Percentiles rank a stretch among this genome's conserved stretches.
Evolutionary conservation across 129 eudicot species (phyloP).

Genomic region (Erigeron canadensis): DNA sequence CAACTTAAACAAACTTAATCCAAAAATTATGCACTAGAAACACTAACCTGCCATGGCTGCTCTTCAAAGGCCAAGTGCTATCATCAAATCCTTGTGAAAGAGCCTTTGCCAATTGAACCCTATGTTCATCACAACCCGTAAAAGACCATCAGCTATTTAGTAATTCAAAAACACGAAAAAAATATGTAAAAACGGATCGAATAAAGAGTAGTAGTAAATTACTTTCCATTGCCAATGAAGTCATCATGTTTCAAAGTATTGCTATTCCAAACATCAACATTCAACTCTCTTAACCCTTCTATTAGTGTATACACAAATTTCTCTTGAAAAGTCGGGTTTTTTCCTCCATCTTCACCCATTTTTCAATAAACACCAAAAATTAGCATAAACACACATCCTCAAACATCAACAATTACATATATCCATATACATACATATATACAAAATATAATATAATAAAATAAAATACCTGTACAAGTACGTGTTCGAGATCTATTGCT

Average conservation of each 20-base stretch:
- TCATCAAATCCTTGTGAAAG: constrained; percentile 79
- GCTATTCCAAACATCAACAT: constrained; percentile 86
- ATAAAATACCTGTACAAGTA: constrained; percentile 69
- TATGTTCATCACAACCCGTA: constrained; percentile 20
- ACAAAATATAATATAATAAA: neutral
- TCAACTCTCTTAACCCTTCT: constrained; percentile 81
- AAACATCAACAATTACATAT: constrained; percentile 3
- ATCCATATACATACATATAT: neutral
- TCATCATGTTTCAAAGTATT: constrained; percentile 68
- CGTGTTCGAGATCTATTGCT: constrained; percentile 73
- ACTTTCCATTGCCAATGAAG: constrained; percentile 95
- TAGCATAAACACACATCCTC: constrained; percentile 6
- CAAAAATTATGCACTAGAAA: neutral
- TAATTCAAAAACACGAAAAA: neutral
- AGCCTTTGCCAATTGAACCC: constrained; percentile 83
- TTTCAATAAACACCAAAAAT: constrained; percentile 11
- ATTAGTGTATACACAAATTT: constrained; percentile 72
- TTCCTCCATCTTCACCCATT: constrained; percentile 78
- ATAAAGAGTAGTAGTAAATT: constrained; percentile 25
- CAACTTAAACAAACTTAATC: neutral
- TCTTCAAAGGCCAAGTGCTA: constrained; percentile 81
- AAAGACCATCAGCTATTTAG: neutral
- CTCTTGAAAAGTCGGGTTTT: constrained; percentile 92
- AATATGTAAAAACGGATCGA: neutral
- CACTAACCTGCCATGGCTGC: constrained; percentile 70